Conservation (phyloP, 1,284 basidiomycete genomes). For the Ustilago nuda region DNA sequence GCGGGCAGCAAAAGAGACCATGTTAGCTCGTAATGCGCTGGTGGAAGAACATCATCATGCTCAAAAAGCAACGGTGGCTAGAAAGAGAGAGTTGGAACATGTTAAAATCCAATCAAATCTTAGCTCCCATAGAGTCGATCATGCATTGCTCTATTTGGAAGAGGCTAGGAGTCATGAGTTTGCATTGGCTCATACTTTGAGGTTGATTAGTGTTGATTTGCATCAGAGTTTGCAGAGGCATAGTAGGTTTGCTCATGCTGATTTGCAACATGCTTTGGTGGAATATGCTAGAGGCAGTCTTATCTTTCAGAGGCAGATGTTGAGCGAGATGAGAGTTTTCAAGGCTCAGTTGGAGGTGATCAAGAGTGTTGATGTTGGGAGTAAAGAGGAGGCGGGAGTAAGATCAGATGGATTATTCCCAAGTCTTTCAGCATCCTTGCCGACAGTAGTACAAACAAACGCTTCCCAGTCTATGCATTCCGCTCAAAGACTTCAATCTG, state of each 20-base stretch:
- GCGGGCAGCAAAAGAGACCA: conserved; percentile 58
- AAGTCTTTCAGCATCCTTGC: neutral
- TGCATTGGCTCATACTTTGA: conserved; percentile 51
- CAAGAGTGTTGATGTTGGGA: neutral
- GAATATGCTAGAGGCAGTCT: conserved; percentile 58
- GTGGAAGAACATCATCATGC: conserved; percentile 63
- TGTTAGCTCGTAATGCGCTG: conserved; percentile 63
- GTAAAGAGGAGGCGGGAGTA: conserved; percentile 11
- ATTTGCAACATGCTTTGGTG: conserved; percentile 54
- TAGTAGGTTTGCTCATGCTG: conserved; percentile 59
- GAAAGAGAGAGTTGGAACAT: conserved; percentile 58
- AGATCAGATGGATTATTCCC: conserved; percentile 8
- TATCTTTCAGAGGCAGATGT: conserved; percentile 36
- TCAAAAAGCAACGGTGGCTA: conserved; percentile 50
- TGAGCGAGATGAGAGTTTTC: conserved; percentile 48
- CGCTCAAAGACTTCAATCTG: neutral
- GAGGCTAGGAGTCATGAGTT: conserved; percentile 57
- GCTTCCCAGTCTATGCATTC: conserved; percentile 24
- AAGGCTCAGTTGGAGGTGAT: conserved; percentile 31
- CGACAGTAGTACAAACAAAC: conserved; percentile 6
- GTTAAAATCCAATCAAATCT: conserved; percentile 48
- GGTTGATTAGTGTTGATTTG: conserved; percentile 47
- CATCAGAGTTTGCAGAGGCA: conserved; percentile 57
- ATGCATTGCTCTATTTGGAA: conserved; percentile 57
- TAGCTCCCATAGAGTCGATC: conserved; percentile 56